A percentile compares a stretch with the other conserved stretches of the same genome.
Evolutionary conservation across 2,329 filamentous ascomycete species (phyloP).

Genomic region (Sclerotinia nivalis): DNA sequence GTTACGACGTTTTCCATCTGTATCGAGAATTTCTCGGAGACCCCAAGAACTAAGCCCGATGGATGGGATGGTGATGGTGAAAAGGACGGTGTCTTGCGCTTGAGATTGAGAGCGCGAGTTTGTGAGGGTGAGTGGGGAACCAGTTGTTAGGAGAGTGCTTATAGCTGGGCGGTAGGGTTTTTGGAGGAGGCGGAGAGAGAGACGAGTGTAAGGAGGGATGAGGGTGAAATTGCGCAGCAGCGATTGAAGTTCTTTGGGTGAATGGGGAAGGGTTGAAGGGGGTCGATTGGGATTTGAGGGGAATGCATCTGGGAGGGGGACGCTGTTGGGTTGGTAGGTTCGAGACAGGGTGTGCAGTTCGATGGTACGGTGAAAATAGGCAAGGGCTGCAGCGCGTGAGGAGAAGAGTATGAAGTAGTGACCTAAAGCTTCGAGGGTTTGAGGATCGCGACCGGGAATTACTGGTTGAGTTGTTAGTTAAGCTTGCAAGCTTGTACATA

Average conservation of each 20-base stretch:
- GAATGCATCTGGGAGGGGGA: slow-evolving; percentile 45
- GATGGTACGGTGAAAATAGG: slow-evolving; percentile 58
- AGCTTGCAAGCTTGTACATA: not conserved
- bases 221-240: slow-evolving; percentile 54
- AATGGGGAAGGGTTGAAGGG: slow-evolving; percentile 44
- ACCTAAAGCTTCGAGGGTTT: slow-evolving; percentile 62
- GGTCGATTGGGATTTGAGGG: slow-evolving; percentile 21
- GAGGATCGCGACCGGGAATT: slow-evolving; percentile 63
- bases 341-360: slow-evolving; percentile 52
- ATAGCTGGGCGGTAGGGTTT: slow-evolving; percentile 42
- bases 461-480: slow-evolving; percentile 43
- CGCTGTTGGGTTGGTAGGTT: slow-evolving; percentile 40
- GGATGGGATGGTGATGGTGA: not conserved
- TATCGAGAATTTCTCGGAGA: slow-evolving; percentile 28
- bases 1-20: slow-evolving; percentile 40
- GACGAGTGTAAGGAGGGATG: slow-evolving; percentile 45
- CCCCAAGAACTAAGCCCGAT: slow-evolving; percentile 10
- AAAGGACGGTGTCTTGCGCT: slow-evolving; percentile 3
- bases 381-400: slow-evolving; percentile 55
- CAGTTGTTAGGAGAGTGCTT: slow-evolving; percentile 41
- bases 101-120: slow-evolving; percentile 14
- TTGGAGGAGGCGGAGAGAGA: slow-evolving; percentile 41
- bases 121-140: slow-evolving; percentile 37
- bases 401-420: slow-evolving; percentile 72
- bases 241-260: slow-evolving; percentile 48